Base-by-base conservation (phyloP, 2,329 filamentous ascomycete genomes). In the Zasmidium cellare region DNA sequence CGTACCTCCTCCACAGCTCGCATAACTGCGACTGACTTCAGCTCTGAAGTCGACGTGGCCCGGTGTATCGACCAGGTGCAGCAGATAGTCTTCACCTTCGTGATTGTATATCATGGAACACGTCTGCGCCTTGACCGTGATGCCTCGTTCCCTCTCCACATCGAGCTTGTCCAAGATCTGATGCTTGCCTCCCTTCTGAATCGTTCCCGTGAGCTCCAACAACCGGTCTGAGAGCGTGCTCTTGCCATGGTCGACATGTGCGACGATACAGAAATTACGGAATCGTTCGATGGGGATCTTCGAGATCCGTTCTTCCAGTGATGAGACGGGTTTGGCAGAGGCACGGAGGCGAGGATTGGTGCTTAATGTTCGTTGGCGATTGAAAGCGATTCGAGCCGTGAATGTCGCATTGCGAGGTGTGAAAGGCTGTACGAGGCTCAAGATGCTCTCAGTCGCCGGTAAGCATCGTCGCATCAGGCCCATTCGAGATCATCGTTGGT, bases 161-260 rank as follows among this genome's bases (percentile, higher is more conserved):
- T 99, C 94, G 35, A 99, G 84, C 74, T 96, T 97, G 77, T 99
- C 94, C 63, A 99, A 80, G 62, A 97, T 91, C 80, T 99, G 94
- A 77, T 96, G 96, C 74, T 97, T 96, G 51, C 83, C 82, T 58
- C 91, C 92, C 0, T 90, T 84, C 67, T 90, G 80, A 63, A 99
- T 97, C 6, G 93, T 97, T 19, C 94, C 93, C 1, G 94, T 99
- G 63, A 96, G 81, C 80, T 99, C 94, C 61, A 99, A 84, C 54
- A 99, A 79, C 2, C 94, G 88, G 71, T 99, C 94, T 65, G 89
- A 93, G 53, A 99, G 86, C 3, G 94, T 99, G 72, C 90, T 96
- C 77, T 99, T 99, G 69, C 94, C 94, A 86, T 99, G 94, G 74
- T 99, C 94, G 72, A 99, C 96, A 74, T 99, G 94, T 9, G 94